A percentile compares a stretch with the other conserved stretches of the same genome.
These are phyloP conservation scores for Mortierella sp. DNA, from an alignment of 371 early-diverging fungal species.

Conservation along the genomic window DNA sequence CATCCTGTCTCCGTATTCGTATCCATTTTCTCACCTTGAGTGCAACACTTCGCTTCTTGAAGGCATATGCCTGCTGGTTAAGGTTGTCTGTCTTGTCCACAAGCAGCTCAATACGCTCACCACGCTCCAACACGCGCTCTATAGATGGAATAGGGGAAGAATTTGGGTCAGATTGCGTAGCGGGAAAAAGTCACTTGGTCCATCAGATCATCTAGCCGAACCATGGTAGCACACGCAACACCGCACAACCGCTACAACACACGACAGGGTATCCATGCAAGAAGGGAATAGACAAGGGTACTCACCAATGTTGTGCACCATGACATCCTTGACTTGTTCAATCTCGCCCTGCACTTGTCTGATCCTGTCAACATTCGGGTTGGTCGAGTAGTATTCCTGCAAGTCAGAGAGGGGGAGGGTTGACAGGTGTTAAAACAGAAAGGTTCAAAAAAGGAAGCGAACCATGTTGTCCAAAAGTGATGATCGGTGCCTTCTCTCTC, in stretches of 20 bases:
- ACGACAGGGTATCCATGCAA: too few relatives aligned
- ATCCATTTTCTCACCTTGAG: constrained; percentile 64
- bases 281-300: background rate
- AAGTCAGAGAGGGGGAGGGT: background rate
- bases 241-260: too few relatives aligned
- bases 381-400: constrained; percentile 79
- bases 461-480: too few relatives aligned
- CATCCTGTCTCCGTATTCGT: background rate
- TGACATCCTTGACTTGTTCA: constrained; percentile 93
- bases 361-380: constrained; percentile 80
- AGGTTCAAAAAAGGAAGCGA: background rate
- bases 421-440: background rate
- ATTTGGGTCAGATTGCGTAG: background rate
- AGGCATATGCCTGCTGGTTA: constrained; percentile 89
- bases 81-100: constrained; percentile 92
- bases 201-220: background rate
- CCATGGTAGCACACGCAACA: too few relatives aligned
- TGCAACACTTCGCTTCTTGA: constrained; percentile 88
- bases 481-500: too few relatives aligned
- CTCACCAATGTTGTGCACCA: constrained; percentile 91
- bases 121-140: constrained; percentile 91
- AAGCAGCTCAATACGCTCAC: constrained; percentile 90
- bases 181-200: constrained; percentile 1
- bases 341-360: constrained; percentile 90
- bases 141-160: constrained; percentile 4